Base-by-base conservation (phyloP, 2,329 filamentous ascomycete genomes). In the Ploettnerulaceae sp. region DNA sequence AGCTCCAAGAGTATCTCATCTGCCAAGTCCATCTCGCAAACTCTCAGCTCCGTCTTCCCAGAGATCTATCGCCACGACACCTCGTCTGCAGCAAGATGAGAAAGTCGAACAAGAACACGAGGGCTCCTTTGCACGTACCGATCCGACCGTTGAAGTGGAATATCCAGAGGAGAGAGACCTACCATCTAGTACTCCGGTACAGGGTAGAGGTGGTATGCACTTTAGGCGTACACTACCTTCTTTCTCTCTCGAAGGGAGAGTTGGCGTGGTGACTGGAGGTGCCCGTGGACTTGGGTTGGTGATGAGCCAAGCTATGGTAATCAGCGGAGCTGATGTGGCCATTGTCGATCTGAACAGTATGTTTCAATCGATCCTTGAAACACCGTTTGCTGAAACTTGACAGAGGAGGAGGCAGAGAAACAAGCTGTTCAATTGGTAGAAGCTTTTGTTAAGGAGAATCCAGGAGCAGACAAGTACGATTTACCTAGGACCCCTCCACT, bases 291-390 rank as follows among this genome's bases (percentile, higher is more conserved):
- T 97, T 48, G 91, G 91, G 29, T 72, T 96, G 51, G 89, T 94
- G 58, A 96, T 97, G 86, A 86, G 85, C 41, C 89, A 95, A 71
- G 89, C 86, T 36, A 79, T 95, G 67, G 86, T 95, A 43, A 83
- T 88, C 43, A 93, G 86, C 44, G 91, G 91, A 42, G 86, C 88
- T 7, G 84, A 95, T 66, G 75, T 96, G 52, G 91, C 91, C 32
- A 86, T 97, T 67, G 89, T 96, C 31, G 91, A 97, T 66, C 73
- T 96, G 71, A 95, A 97, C 70, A 85, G 87, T 91, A 68, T 57
- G 81, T 74, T 38, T 32, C 8, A n/a, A 8, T 2, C 17, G 1
- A 2, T 3, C 8, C 7, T 11, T 5, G 17, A 29, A 6, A n/a
- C 2, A 34, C 15, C 79, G 74, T 35, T 32, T 18, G 17, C 56